Evolutionary conservation across 129 eudicot species (phyloP).

Genomic region (Calendula officinalis): DNA sequence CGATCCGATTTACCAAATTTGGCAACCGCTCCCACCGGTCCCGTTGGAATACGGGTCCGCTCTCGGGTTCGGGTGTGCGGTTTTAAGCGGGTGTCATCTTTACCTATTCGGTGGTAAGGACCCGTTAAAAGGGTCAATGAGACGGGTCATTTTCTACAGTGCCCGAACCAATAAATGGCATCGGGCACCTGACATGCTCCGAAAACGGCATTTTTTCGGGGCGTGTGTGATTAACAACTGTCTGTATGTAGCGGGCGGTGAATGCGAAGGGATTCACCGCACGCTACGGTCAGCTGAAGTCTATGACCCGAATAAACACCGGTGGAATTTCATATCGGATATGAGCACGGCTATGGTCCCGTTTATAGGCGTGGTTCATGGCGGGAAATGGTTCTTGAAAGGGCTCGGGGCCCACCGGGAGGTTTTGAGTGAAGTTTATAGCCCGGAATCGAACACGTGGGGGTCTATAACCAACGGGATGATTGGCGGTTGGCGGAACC

Average conservation of each 20-base stretch:
- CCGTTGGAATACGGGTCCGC: slow-evolving; percentile 76
- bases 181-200: slow-evolving; percentile 89
- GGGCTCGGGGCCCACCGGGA: slow-evolving; percentile 92
- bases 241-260: slow-evolving; percentile 99
- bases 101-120: slow-evolving; percentile 92
- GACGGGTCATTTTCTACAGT: slow-evolving; percentile 83
- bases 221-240: slow-evolving; percentile 95
- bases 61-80: slow-evolving; percentile 93
- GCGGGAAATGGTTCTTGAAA: slow-evolving; percentile 88
- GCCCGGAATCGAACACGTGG: slow-evolving; percentile 77
- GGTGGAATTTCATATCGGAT: slow-evolving; percentile 88
- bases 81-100: slow-evolving; percentile 88
- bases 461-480: slow-evolving; percentile 70
- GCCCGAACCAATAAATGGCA: slow-evolving; percentile 99
- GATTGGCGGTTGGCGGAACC: slow-evolving; percentile 93
- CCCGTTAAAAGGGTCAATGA: slow-evolving; percentile 78
- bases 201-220: slow-evolving; percentile 88
- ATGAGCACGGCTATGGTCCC: slow-evolving; percentile 99
- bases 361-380: slow-evolving; percentile 87
- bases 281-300: slow-evolving; percentile 92
- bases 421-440: slow-evolving; percentile 90
- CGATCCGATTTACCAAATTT: slow-evolving; percentile 81
- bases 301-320: slow-evolving; percentile 82
- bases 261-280: slow-evolving; percentile 94
- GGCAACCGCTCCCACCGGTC: slow-evolving; percentile 97